phyloP scores from a whole-genome alignment of 2,329 filamentous ascomycete genomes.

The Pseudogymnoascus sp. region DNA sequence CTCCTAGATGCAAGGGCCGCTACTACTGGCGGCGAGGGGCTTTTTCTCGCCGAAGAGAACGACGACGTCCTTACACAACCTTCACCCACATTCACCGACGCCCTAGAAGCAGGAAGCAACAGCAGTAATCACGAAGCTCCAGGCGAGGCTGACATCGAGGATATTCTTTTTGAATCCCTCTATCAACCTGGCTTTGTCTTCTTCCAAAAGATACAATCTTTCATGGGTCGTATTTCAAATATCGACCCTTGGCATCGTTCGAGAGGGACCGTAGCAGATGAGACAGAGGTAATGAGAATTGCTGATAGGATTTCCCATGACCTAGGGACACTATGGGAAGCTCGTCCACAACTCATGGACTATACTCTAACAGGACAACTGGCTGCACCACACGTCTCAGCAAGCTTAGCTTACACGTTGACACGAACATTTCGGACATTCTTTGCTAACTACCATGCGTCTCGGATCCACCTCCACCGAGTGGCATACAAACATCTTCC shows the following conservation, averaged over 20 bases:
- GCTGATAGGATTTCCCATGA: slow-evolving; percentile 45
- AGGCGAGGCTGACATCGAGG: slow-evolving; percentile 28
- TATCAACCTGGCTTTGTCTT: slow-evolving; percentile 51
- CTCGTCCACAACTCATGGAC: slow-evolving; percentile 48
- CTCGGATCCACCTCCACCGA: slow-evolving; percentile 48
- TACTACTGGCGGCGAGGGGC: slow-evolving; percentile 48
- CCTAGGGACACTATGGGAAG: slow-evolving; percentile 42
- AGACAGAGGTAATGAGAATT: slow-evolving; percentile 51
- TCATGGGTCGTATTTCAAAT: slow-evolving; percentile 49
- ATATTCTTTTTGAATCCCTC: slow-evolving; percentile 46
- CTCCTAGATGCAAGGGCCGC: slow-evolving; percentile 49
- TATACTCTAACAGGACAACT: slow-evolving; percentile 46
- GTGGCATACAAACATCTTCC: slow-evolving; percentile 50
- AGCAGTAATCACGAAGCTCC: slow-evolving; percentile 20
- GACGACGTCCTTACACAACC: slow-evolving; percentile 40
- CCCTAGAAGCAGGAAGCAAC: slow-evolving; percentile 25
- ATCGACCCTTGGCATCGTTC: slow-evolving; percentile 51
- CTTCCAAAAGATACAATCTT: slow-evolving; percentile 51
- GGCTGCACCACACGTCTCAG: slow-evolving; percentile 40
- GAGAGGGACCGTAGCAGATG: slow-evolving; percentile 49
- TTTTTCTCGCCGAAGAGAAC: slow-evolving; percentile 44
- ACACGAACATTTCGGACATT: slow-evolving; percentile 49
- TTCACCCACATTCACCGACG: slow-evolving; percentile 35
- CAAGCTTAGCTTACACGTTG: slow-evolving; percentile 42
- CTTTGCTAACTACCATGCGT: slow-evolving; percentile 49